Conservation (phyloP, 257 asterid species). For the Solanum microdontum region DNA sequence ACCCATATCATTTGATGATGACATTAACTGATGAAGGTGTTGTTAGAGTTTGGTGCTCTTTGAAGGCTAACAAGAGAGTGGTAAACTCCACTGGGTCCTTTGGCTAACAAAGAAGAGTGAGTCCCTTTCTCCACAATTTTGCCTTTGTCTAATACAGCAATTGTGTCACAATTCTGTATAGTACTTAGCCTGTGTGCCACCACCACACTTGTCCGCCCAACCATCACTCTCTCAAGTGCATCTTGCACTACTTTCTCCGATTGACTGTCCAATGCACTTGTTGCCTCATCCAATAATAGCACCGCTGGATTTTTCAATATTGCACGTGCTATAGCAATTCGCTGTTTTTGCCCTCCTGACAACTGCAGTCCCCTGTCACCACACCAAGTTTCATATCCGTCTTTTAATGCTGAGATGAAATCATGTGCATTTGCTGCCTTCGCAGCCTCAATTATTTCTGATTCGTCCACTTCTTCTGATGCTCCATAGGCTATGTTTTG, state of each 20-base stretch:
- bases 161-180: slow-evolving; percentile 52
- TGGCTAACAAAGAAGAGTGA: slow-evolving; percentile 54
- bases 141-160: slow-evolving; percentile 69
- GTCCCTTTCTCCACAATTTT: slow-evolving; percentile 64
- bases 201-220: slow-evolving; percentile 75
- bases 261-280: slow-evolving; percentile 73
- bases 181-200: slow-evolving; percentile 87
- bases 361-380: slow-evolving; percentile 82
- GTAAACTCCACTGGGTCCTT: slow-evolving; percentile 54
- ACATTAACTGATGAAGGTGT: not conserved
- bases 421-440: slow-evolving; percentile 85
- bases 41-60: slow-evolving; percentile 18
- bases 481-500: slow-evolving; percentile 62
- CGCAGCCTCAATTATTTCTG: slow-evolving; percentile 59
- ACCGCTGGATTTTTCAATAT: slow-evolving; percentile 56
- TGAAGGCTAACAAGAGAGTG: slow-evolving; percentile 63
- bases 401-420: slow-evolving; percentile 49
- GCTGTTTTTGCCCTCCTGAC: slow-evolving; percentile 88
- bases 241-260: slow-evolving; percentile 84
- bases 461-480: slow-evolving; percentile 26
- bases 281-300: slow-evolving; percentile 69
- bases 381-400: slow-evolving; percentile 69
- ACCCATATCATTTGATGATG: not conserved
- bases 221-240: slow-evolving; percentile 73
- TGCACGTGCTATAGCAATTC: slow-evolving; percentile 79